Base-by-base conservation (phyloP, 2,329 filamentous ascomycete genomes). In the Colletotrichum karsti region DNA sequence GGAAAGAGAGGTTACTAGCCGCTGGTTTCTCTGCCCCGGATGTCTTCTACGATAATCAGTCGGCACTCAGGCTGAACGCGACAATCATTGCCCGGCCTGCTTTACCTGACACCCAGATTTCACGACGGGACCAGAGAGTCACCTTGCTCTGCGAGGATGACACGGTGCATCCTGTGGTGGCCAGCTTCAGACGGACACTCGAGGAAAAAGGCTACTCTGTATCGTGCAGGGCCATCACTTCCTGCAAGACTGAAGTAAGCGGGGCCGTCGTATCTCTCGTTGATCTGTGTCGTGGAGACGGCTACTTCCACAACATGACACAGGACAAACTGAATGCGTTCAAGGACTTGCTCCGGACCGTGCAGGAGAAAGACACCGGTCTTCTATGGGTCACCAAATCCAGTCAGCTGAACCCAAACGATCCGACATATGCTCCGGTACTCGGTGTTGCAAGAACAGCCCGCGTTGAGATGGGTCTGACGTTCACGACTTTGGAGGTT, bases 401-500 rank as follows among this genome's bases (percentile, higher is more conserved):
- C 0, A 66, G 66, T 5, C 75, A 78, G 33, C 56, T 74, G 0
- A 37, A 60, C 0, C 76, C 74, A 42, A 7, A 9, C 1, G 72
- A 77, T 37, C 77, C 78, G 0, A 41, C 67, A 10, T 76, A 73
- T 10, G 76, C 74, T 0, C 72, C 73, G 15, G 62, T 73, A 3
- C 66, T 79, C 13, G 78, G 78, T 1, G 51, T 74, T 0, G 73
- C 74, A 1, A 70, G 78, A 1, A 74, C 73, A 0, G 69, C 78
- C 4, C 75, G 77, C n/a, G 70, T 67, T 2, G 78, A 80, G 69
- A 58, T 72, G n/a, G 62, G 55, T 0, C 37, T 77, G 1, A 54
- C 72, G 4, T 72, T 80, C 20, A 71, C 73, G 9, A 79, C 77
- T 0, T 71, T 76, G 7, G 78, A 80, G 60, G 67, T 79, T 3